Conservation (phyloP, 306 rosid species). For the Mucuna pruriens region DNA sequence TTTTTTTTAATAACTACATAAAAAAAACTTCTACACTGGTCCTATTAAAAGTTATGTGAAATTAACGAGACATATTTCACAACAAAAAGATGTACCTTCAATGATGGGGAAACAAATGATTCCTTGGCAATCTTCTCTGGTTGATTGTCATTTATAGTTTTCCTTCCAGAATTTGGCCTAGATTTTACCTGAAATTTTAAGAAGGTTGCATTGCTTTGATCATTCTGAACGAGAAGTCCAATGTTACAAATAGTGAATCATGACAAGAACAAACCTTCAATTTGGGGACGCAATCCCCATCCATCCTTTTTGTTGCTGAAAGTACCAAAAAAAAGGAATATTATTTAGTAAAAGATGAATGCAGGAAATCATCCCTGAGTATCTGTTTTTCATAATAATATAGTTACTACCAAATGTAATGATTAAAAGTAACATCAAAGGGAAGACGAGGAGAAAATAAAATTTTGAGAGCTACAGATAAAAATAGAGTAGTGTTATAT, state of each 20-base stretch:
- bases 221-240: background rate
- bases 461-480: background rate
- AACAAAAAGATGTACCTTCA: conserved; percentile 37
- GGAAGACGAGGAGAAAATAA: background rate
- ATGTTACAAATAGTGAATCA: background rate
- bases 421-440: background rate
- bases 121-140: conserved; percentile 30
- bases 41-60: background rate
- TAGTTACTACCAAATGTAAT: background rate
- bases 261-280: conserved; percentile 46
- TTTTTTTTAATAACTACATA: too few relatives aligned
- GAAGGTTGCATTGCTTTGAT: background rate
- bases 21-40: too few relatives aligned
- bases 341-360: background rate
- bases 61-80: background rate
- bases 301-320: conserved; percentile 49
- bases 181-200: conserved; percentile 49
- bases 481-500: too few relatives aligned
- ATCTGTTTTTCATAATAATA: background rate
- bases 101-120: conserved; percentile 13
- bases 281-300: conserved; percentile 34
- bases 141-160: conserved; percentile 27
- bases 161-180: conserved; percentile 33
- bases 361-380: background rate
- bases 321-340: conserved; percentile 9